phyloP scores from a whole-genome alignment of 441 rosid species.

The Adansonia grandidieri region DNA sequence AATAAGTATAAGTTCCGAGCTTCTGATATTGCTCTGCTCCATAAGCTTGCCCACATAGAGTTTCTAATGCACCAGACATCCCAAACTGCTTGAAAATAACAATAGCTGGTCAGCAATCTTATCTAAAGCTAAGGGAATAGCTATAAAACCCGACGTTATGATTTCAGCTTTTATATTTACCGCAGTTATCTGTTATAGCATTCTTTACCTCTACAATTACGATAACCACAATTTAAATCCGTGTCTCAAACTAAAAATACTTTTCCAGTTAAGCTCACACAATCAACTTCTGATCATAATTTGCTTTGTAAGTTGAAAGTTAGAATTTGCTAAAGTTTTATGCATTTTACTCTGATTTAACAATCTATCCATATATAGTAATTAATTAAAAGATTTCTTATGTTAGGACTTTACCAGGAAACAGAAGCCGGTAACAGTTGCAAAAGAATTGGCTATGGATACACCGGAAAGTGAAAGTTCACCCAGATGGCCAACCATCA shows the following conservation, averaged over 20 bases:
- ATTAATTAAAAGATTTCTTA: neutral
- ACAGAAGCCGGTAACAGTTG: constrained; percentile 44
- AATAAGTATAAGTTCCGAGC: constrained; percentile 37
- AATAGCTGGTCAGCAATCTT: neutral
- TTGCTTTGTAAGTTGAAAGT: no score
- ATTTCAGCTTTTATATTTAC: no score
- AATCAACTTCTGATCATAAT: neutral
- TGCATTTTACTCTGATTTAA: neutral
- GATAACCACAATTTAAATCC: no score
- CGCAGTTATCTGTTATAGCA: no score
- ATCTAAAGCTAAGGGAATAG: no score
- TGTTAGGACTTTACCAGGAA: constrained; percentile 26
- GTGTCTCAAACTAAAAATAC: neutral
- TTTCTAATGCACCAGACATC: constrained; percentile 36
- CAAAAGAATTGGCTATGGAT: constrained; percentile 39
- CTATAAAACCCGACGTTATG: no score
- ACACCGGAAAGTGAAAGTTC: constrained; percentile 41
- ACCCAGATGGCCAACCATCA: constrained; percentile 43
- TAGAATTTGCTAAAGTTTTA: neutral
- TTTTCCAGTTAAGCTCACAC: neutral
- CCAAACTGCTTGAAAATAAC: constrained; percentile 32
- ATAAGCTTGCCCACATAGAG: constrained; percentile 7
- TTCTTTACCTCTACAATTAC: no score
- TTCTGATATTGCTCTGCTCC: constrained; percentile 47
- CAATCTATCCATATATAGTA: no score